These are phyloP conservation scores for Sinapis alba DNA, from an alignment of 441 rosid genomes.

Conservation along the genomic window DNA sequence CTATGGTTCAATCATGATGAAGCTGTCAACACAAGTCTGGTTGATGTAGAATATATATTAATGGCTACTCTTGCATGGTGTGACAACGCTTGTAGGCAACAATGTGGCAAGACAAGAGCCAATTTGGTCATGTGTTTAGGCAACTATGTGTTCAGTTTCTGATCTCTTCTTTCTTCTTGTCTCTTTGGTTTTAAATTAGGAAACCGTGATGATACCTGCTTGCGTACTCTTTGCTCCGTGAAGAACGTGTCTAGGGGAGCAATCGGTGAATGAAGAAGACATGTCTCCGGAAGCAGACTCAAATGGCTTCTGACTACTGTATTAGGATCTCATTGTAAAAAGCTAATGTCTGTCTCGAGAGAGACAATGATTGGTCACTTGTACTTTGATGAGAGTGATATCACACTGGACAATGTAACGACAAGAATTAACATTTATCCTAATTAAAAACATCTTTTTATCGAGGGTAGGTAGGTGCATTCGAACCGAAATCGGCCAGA, in stretches of 20 bases:
- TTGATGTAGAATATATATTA: too few species aligned
- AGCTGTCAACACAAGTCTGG: background rate
- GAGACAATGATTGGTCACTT: background rate
- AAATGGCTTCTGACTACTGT: background rate
- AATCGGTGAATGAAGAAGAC: background rate
- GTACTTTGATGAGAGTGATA: conserved; percentile 20
- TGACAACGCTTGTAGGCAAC: background rate
- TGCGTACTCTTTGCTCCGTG: background rate
- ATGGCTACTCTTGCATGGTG: background rate
- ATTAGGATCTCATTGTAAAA: background rate
- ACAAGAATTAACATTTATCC: background rate
- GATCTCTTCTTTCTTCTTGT: background rate
- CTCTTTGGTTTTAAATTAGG: background rate
- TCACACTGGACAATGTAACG: conserved; percentile 28
- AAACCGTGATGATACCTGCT: background rate
- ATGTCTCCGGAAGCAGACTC: conserved; percentile 2
- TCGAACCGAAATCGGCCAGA: background rate
- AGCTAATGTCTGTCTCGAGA: background rate
- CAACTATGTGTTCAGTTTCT: background rate
- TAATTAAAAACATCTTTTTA: background rate
- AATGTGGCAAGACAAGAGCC: background rate
- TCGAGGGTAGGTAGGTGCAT: background rate
- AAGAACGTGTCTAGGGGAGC: background rate
- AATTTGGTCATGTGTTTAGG: background rate
- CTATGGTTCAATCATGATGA: background rate